Evolutionary conservation across 2,329 filamentous ascomycete genomes (phyloP), one percentile per base, ranked within the genome.

Genomic region (Aspergillus latus): DNA sequence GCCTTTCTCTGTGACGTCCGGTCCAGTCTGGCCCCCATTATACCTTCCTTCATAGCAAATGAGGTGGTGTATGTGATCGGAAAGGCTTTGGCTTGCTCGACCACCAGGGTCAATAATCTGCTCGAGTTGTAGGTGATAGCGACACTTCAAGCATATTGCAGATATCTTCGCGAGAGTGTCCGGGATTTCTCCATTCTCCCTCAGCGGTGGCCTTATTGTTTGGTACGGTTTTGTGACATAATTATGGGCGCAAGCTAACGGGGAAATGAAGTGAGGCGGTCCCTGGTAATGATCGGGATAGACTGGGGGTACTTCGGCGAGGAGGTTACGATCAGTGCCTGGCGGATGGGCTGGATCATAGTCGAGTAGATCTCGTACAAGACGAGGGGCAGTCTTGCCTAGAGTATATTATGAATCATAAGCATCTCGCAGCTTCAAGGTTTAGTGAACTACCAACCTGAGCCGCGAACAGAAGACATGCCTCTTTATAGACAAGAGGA

Each of bases 61-160:
- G 56, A 88, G 80, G 68, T 89, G 87, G 68, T 90, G 87, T 4
- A 89, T 69, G 30, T 84, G 83, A 59, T 77, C 80, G 1, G 78
- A 72, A 9, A 65, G 58, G 52, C 75, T 78, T 3, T 81, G 80
- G 62, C 80, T 83, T 5, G 78, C 72, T 42, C 68, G 66, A 49
- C 66, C 70, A 32, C 70, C 69, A n/a, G 74, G 68, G 10, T 73
- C 74, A 62, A 82, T 84, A 57, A 81, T 78, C 34, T 87, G 77
- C 9, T 74, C 73, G 21, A 89, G 67, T 61, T 85, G 79, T 43
- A 88, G 74, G 70, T 89, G 86, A 65, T 79, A 78, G 50, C 84
- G 81, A 67, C 87, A 90, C 57, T 76, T 77, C 54, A 77, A 72
- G 70, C 87, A 90, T 61, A 84, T 79, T 3, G 84, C 79, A 13